Percentiles rank a stretch among this genome's conserved stretches.
phyloP scores from a whole-genome alignment of 768 basidiomycete genomes.

The Dioszegia hungarica region DNA sequence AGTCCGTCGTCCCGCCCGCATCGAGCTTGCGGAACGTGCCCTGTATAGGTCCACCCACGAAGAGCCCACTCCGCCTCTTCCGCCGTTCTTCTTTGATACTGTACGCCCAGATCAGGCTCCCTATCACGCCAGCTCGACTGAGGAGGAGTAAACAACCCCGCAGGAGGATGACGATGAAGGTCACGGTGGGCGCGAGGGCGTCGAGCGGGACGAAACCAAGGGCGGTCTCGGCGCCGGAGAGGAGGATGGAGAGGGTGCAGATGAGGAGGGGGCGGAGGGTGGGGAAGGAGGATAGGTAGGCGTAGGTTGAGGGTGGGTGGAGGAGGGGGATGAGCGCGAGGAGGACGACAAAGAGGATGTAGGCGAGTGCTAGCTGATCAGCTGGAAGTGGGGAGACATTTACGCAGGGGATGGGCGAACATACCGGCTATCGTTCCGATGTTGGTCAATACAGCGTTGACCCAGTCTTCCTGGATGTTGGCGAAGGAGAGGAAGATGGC shows the following conservation, averaged over 20 bases:
- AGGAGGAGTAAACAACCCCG: neutral
- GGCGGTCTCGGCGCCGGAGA: neutral
- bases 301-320: neutral
- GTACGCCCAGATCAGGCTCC: neutral
- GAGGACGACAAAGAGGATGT: conserved; percentile 2
- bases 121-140: neutral
- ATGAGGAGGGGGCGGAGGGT: neutral
- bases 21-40: conserved; percentile 14
- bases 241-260: conserved; percentile 1
- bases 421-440: conserved; percentile 3
- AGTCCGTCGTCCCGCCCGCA: neutral
- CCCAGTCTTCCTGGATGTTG: neutral
- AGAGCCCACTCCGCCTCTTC: neutral
- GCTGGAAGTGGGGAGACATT: neutral
- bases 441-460: neutral
- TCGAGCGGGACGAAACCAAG: neutral
- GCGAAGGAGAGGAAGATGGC: neutral
- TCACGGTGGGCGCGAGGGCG: neutral
- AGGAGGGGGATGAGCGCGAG: neutral
- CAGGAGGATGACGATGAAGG: neutral
- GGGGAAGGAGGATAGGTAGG: neutral
- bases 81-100: neutral
- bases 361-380: neutral
- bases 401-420: neutral
- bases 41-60: conserved; percentile 12